Percentiles rank a stretch among this genome's conserved stretches.
These are phyloP conservation scores for Creolimax fragrantissima DNA, from an alignment of 78 protist genomes.

Conservation along the genomic window DNA sequence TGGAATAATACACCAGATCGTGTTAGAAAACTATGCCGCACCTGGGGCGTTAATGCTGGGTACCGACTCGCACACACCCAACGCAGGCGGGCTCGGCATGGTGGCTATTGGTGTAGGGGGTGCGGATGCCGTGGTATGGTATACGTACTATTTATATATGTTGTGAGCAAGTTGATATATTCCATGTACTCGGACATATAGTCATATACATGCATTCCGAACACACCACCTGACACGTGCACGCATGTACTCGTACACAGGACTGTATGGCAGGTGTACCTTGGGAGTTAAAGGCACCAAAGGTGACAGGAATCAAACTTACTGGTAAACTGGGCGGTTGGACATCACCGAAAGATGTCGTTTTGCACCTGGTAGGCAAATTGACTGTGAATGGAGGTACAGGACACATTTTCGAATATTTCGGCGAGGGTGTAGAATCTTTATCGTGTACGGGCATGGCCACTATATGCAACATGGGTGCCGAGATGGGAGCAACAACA, in stretches of 20 bases:
- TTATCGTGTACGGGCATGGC: constrained; percentile 85
- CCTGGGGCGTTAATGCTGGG: constrained; percentile 93
- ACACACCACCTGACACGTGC: too few species aligned
- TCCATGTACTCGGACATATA: too few species aligned
- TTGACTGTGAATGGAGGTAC: constrained; percentile 57
- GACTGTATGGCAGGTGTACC: constrained; percentile 79
- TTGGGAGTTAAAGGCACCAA: constrained; percentile 89
- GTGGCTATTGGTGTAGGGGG: constrained; percentile 86
- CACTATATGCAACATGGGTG: constrained; percentile 94
- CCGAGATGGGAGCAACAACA: constrained; percentile 88
- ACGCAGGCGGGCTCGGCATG: constrained; percentile 83
- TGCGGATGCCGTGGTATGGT: constrained; percentile 93
- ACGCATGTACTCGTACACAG: too few species aligned
- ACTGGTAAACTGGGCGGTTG: constrained; percentile 36
- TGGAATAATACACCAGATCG: constrained; percentile 89
- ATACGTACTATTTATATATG: too few species aligned
- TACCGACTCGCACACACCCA: constrained; percentile 29
- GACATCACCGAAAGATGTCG: constrained; percentile 84
- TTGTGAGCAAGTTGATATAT: too few species aligned
- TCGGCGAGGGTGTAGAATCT: constrained; percentile 78
- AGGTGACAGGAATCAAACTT: constrained; percentile 40
- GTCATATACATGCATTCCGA: too few species aligned
- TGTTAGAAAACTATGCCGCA: constrained; percentile 83
- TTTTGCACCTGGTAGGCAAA: constrained; percentile 71
- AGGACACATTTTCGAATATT: constrained; percentile 80